phyloP scores from a whole-genome alignment of 345 rosid species.

The Erucastrum elatum region DNA sequence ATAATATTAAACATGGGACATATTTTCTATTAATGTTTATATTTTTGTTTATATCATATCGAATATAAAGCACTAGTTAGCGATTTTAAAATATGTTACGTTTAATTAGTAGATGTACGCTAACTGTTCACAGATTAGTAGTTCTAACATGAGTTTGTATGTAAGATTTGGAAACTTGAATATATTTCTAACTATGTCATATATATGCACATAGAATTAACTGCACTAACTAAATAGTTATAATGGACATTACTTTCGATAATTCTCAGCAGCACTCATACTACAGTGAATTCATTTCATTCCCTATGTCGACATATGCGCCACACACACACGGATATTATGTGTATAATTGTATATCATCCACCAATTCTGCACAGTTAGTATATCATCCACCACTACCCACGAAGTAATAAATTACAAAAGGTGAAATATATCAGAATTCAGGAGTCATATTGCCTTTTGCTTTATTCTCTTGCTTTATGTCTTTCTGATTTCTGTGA shows the following conservation, averaged over 20 bases:
- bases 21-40: background rate
- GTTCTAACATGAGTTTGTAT: background rate
- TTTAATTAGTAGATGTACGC: background rate
- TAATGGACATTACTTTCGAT: conserved; percentile 2
- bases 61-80: background rate
- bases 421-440: conserved; percentile 3
- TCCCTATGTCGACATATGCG: background rate
- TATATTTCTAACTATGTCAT: background rate
- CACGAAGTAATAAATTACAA: conserved; percentile 17
- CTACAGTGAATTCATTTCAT: background rate
- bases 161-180: background rate
- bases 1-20: background rate
- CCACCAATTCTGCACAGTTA: background rate
- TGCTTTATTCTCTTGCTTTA: conserved; percentile 32
- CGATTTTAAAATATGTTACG: background rate
- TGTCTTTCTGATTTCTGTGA: conserved; percentile 39
- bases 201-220: conserved; percentile 4
- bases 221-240: conserved; percentile 13
- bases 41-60: background rate
- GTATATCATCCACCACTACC: conserved; percentile 14
- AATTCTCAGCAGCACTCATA: conserved; percentile 1
- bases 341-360: background rate
- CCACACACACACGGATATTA: background rate
- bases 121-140: background rate
- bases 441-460: conserved; percentile 28